Conservation (phyloP, 108 stramenopile species). For the Stephanodiscus minutulus region DNA sequence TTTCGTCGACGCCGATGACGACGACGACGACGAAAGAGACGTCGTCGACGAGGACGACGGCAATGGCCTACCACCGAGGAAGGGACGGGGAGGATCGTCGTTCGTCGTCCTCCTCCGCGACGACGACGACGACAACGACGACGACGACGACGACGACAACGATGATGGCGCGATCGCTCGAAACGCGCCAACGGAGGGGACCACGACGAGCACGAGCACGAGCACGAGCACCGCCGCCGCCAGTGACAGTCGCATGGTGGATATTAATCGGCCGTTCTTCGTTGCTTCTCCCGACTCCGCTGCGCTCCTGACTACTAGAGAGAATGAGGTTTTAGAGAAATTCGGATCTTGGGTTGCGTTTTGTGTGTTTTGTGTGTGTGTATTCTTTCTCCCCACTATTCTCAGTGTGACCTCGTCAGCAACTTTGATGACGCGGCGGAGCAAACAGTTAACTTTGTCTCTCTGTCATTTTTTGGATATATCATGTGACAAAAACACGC, state of each 20-base stretch:
- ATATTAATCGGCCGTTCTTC: too few species aligned
- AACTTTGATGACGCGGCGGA: too few species aligned
- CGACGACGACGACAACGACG: neutral
- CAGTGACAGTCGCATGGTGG: neutral
- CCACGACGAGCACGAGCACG: neutral
- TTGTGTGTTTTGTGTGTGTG: too few species aligned
- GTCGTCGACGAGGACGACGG: neutral
- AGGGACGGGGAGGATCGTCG: neutral
- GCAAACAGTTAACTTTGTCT: too few species aligned
- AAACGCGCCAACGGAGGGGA: constrained; percentile 1
- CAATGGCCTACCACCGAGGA: neutral
- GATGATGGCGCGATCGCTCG: neutral
- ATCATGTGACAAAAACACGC: too few species aligned
- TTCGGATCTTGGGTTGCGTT: too few species aligned
- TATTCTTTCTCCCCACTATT: too few species aligned
- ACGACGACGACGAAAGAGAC: neutral
- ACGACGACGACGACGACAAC: neutral
- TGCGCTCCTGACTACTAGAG: too few species aligned
- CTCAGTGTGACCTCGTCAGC: too few species aligned
- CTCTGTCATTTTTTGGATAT: too few species aligned
- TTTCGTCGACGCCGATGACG: neutral
- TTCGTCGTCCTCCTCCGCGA: neutral
- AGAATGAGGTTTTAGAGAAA: too few species aligned
- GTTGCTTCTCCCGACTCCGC: too few species aligned
- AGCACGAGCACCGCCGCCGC: neutral